These are phyloP conservation scores for Pythium volutum DNA, from an alignment of 352 stramenopile genomes.

Conservation along the genomic window DNA sequence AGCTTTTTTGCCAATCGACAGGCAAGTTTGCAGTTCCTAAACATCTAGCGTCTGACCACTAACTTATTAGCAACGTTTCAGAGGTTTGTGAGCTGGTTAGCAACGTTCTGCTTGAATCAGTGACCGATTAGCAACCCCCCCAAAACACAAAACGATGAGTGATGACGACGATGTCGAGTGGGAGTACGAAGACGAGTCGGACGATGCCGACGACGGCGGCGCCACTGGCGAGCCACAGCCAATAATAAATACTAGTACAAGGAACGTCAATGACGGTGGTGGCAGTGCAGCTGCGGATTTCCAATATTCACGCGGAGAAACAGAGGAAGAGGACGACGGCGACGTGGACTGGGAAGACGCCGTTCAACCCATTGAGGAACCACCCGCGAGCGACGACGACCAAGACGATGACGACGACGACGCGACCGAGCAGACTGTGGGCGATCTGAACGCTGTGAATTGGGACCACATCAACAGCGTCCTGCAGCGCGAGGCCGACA, in stretches of 20 bases:
- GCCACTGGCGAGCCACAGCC: not conserved
- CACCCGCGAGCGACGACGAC: not conserved
- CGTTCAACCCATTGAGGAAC: conserved; percentile 20
- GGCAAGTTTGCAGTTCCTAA: too few species aligned
- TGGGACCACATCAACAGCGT: conserved; percentile 68
- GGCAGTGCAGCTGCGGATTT: conserved; percentile 19
- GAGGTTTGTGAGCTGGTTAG: too few species aligned
- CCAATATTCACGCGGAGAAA: conserved; percentile 46
- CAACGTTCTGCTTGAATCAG: too few species aligned
- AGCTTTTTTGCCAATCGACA: too few species aligned
- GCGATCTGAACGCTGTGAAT: conserved; percentile 47
- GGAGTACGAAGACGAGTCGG: conserved; percentile 26
- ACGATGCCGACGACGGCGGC: not conserved
- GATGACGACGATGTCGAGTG: conserved; percentile 23
- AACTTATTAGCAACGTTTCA: too few species aligned
- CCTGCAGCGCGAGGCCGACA: conserved; percentile 34
- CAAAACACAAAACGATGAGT: conserved; percentile 14
- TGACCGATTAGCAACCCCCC: too few species aligned
- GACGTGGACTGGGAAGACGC: conserved; percentile 67
- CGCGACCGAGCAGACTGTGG: conserved; percentile 3
- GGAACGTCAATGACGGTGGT: not conserved
- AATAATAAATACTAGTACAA: too few species aligned
- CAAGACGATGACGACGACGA: conserved; percentile 1
- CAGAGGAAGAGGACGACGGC: conserved; percentile 39
- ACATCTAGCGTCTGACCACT: too few species aligned